Conservation (phyloP, 148 eudicot genomes). For the Dysphania ambrosioides region DNA sequence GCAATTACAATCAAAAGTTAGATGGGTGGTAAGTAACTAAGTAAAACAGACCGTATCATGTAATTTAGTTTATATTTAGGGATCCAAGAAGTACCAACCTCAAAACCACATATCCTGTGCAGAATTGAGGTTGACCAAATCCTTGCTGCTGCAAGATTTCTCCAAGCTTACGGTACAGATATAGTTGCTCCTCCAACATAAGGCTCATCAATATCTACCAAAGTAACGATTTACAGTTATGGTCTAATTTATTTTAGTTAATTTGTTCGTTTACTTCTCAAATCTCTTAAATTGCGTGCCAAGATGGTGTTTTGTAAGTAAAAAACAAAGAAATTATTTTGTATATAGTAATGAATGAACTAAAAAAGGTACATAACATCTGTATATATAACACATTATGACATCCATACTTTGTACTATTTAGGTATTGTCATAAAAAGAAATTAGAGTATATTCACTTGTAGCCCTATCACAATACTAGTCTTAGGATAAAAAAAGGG, state of each 20-base stretch:
- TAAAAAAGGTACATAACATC: too few relatives aligned
- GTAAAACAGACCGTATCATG: not conserved
- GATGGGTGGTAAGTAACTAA: not conserved
- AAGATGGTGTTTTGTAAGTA: too few relatives aligned
- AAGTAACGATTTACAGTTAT: constrained; percentile 9
- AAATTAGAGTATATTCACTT: not conserved
- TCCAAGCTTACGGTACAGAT: constrained; percentile 42
- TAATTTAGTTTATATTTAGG: not conserved
- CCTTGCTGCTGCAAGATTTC: constrained; percentile 45
- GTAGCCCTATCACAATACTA: not conserved
- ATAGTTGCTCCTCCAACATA: constrained; percentile 55
- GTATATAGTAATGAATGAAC: too few relatives aligned
- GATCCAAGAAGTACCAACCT: constrained; percentile 18
- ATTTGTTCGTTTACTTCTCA: too few relatives aligned
- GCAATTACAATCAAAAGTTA: constrained; percentile 1
- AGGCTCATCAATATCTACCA: constrained; percentile 57
- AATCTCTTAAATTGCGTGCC: too few relatives aligned
- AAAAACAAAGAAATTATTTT: too few relatives aligned
- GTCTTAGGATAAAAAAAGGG: not conserved
- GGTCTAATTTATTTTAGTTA: too few relatives aligned
- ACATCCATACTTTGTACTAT: too few relatives aligned
- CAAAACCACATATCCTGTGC: constrained; percentile 1
- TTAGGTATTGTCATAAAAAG: not conserved
- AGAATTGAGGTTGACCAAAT: constrained; percentile 25
- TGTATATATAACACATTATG: too few relatives aligned